These are phyloP conservation scores for Peniophora sp. DNA, from an alignment of 1,284 basidiomycete species.

Conservation along the genomic window DNA sequence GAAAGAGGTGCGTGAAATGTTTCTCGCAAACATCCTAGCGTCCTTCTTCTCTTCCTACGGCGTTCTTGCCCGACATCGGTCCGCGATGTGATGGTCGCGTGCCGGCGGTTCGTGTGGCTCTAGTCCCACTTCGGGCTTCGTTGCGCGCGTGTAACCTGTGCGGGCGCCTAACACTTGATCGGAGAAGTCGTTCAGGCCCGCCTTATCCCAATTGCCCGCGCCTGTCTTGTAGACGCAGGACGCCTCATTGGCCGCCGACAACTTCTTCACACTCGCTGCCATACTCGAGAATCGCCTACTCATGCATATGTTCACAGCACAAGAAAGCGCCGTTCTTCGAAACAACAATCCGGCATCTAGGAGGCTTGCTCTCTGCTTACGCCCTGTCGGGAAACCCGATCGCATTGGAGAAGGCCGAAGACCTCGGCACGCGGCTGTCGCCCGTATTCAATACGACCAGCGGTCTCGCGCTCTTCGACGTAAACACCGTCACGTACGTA, in stretches of 20 bases:
- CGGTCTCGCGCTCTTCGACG: constrained; percentile 39
- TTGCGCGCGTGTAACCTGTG: too few species aligned
- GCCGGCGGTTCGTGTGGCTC: too few species aligned
- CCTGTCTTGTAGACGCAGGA: too few species aligned
- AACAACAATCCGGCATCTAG: constrained; percentile 83
- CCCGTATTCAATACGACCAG: constrained; percentile 41
- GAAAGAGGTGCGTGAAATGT: constrained; percentile 10
- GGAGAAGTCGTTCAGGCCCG: too few species aligned
- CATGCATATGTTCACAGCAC: constrained; percentile 14
- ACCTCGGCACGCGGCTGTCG: constrained; percentile 41
- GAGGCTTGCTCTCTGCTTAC: constrained; percentile 77
- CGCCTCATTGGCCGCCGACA: too few species aligned
- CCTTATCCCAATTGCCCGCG: too few species aligned
- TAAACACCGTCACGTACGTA: constrained; percentile 40
- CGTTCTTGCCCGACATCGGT: too few species aligned
- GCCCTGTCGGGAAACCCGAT: constrained; percentile 51
- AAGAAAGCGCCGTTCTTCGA: constrained; percentile 66
- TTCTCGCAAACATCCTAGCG: not conserved
- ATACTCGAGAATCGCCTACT: too few species aligned
- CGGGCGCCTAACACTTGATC: too few species aligned
- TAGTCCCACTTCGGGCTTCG: too few species aligned
- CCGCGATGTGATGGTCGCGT: too few species aligned
- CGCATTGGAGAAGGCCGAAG: constrained; percentile 41
- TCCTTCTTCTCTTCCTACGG: not conserved
- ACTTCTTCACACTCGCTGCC: too few species aligned